Percentiles rank a stretch among this genome's conserved stretches.
phyloP scores from a whole-genome alignment of 1,284 basidiomycete genomes.

The Ganoderma leucocontextum region DNA sequence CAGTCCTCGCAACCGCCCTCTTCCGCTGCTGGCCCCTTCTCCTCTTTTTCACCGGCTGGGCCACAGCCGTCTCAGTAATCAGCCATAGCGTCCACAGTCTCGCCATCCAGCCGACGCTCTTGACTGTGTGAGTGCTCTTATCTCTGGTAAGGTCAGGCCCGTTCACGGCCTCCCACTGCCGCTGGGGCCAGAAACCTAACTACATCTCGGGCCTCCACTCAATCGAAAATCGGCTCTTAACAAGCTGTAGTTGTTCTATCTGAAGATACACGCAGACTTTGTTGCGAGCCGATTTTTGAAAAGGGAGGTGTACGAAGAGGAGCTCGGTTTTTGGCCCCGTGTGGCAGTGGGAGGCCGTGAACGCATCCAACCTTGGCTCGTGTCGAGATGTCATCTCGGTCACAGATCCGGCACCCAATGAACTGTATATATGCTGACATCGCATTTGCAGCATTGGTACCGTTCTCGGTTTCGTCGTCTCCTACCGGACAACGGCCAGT shows the following conservation, averaged over 20 bases:
- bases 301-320: too few relatives aligned
- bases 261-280: too few relatives aligned
- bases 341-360: too few relatives aligned
- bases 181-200: too few relatives aligned
- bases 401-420: too few relatives aligned
- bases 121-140: slow-evolving; percentile 62
- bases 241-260: too few relatives aligned
- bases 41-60: slow-evolving; percentile 67
- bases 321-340: too few relatives aligned
- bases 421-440: slow-evolving; percentile 9
- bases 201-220: too few relatives aligned
- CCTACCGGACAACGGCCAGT: slow-evolving; percentile 76
- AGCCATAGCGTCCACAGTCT: slow-evolving; percentile 55
- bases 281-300: too few relatives aligned
- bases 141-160: background rate
- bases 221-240: too few relatives aligned
- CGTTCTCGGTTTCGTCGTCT: slow-evolving; percentile 72
- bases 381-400: slow-evolving; percentile 14
- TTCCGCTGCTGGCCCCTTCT: slow-evolving; percentile 76
- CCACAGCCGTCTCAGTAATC: slow-evolving; percentile 60
- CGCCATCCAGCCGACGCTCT: slow-evolving; percentile 57
- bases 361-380: too few relatives aligned
- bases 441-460: slow-evolving; percentile 58
- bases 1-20: slow-evolving; percentile 66
- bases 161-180: too few relatives aligned